Percentiles rank a stretch among this genome's conserved stretches.
phyloP scores from a whole-genome alignment of 1,139 yeast genomes.

The Arxiozyma bovina region DNA sequence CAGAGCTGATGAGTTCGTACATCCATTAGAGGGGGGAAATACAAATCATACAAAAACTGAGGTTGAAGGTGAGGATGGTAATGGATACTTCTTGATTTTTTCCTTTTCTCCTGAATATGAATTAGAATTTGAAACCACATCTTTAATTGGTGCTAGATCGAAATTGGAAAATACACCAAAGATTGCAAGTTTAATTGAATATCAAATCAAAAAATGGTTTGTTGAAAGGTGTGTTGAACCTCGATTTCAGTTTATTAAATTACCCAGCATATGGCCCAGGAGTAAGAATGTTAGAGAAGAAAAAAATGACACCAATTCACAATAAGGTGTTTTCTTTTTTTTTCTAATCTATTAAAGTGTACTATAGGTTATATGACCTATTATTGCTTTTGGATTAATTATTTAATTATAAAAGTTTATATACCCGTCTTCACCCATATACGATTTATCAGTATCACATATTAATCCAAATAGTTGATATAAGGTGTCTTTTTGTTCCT shows the following conservation, averaged over 20 bases:
- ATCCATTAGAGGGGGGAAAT: constrained; percentile 41
- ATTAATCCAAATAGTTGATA: constrained; percentile 23
- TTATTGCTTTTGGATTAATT: background rate
- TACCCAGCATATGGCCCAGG: constrained; percentile 90
- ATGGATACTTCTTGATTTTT: constrained; percentile 57
- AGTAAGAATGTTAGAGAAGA: constrained; percentile 58
- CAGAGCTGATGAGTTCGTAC: constrained; percentile 38
- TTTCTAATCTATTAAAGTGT: background rate
- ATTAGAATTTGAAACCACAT: constrained; percentile 75
- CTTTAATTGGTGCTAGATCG: constrained; percentile 86
- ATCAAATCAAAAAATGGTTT: constrained; percentile 79
- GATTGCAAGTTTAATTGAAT: constrained; percentile 74
- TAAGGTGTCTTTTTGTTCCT: constrained; percentile 22
- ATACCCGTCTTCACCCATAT: constrained; percentile 25
- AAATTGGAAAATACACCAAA: constrained; percentile 91
- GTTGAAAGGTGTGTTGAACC: constrained; percentile 92
- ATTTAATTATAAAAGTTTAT: constrained; percentile 7
- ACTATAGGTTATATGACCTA: background rate
- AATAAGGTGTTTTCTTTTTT: background rate
- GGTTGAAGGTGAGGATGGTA: constrained; percentile 20
- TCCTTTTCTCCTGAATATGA: constrained; percentile 87
- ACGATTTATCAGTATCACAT: constrained; percentile 23
- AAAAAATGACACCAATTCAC: constrained; percentile 6
- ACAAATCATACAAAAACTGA: constrained; percentile 14
- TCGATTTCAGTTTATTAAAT: constrained; percentile 68